phyloP scores from a whole-genome alignment of 1,284 basidiomycete species.

The Tremellales sp. region DNA sequence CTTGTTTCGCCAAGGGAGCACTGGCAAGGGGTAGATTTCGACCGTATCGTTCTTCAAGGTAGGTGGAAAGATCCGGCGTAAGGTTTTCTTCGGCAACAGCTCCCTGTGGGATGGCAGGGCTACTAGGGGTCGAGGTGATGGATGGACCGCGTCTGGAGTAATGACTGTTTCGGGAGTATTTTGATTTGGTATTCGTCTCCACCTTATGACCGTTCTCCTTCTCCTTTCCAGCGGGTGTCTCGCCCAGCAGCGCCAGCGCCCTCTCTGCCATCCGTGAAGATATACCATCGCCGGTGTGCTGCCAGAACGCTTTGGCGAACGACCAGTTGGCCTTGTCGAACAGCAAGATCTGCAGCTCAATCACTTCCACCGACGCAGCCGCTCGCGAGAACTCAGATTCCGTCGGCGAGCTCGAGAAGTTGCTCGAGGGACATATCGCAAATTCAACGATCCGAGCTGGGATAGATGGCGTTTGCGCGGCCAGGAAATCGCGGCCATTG shows the following conservation, averaged over 20 bases:
- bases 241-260: conserved; percentile 65
- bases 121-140: conserved; percentile 8
- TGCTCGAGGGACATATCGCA: conserved; percentile 60
- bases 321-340: conserved; percentile 65
- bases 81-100: conserved; percentile 45
- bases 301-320: conserved; percentile 90
- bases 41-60: conserved; percentile 91
- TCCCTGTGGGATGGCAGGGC: conserved; percentile 15
- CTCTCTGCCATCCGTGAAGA: conserved; percentile 82
- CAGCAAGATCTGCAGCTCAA: conserved; percentile 74
- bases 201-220: too few species aligned
- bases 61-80: conserved; percentile 52
- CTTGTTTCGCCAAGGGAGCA: conserved; percentile 75
- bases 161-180: conserved; percentile 49
- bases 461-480: conserved; percentile 51
- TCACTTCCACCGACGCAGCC: conserved; percentile 39
- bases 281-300: conserved; percentile 87
- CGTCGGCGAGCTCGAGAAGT: conserved; percentile 24
- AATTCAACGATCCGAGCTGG: conserved; percentile 68
- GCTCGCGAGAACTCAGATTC: conserved; percentile 23
- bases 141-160: conserved; percentile 25
- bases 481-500: conserved; percentile 71
- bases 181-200: conserved; percentile 20
- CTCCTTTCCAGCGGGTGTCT: conserved; percentile 40
- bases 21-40: conserved; percentile 78